These are phyloP conservation scores for Cladophialophora yegresii DNA, from an alignment of 2,329 filamentous ascomycete genomes.

Conservation along the genomic window DNA sequence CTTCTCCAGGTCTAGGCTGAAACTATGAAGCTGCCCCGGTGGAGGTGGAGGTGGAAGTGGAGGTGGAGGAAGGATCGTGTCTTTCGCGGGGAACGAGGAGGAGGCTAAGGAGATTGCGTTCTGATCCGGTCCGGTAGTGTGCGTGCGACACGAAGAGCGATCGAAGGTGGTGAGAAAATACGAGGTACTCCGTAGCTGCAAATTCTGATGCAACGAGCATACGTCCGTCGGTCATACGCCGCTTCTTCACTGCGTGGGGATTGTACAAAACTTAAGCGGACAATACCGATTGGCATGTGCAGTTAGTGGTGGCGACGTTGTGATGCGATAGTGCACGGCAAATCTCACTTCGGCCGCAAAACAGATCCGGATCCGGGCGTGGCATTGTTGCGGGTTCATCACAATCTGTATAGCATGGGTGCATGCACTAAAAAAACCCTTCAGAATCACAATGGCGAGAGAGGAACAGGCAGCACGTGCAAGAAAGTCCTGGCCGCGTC, in stretches of 20 bases:
- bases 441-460: background rate
- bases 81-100: slow-evolving; percentile 1
- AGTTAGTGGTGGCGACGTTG: background rate
- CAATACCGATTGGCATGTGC: background rate
- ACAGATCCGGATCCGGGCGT: background rate
- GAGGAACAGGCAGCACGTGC: background rate
- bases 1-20: background rate
- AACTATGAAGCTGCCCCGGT: background rate
- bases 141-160: background rate
- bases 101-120: slow-evolving; percentile 4
- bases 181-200: background rate
- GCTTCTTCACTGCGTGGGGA: background rate
- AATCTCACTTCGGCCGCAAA: background rate
- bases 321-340: background rate
- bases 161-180: slow-evolving; percentile 1
- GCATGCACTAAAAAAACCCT: background rate
- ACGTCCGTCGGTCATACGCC: background rate
- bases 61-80: background rate
- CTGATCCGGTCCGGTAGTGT: background rate
- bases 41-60: background rate
- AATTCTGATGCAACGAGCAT: background rate
- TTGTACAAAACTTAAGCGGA: background rate
- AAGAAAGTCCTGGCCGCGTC: background rate
- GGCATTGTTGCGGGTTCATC: background rate
- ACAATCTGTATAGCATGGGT: background rate